These are phyloP conservation scores for Nemania diffusa DNA, from an alignment of 2,329 filamentous ascomycete genomes.

Conservation along the genomic window DNA sequence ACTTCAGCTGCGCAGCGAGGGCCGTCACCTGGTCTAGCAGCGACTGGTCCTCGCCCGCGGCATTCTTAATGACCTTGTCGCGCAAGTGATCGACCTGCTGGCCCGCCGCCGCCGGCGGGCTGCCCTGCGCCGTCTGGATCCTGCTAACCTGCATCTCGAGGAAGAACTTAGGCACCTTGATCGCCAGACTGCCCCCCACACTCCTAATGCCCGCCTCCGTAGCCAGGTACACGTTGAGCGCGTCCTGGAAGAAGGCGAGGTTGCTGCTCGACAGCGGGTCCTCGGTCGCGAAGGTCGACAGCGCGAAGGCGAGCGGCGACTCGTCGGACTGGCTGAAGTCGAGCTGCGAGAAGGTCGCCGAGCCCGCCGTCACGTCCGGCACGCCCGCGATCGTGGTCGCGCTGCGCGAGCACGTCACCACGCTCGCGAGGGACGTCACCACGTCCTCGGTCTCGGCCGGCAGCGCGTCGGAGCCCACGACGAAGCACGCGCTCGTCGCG, in stretches of 20 bases:
- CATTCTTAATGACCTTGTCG: slow-evolving; percentile 68
- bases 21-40: slow-evolving; percentile 62
- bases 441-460: slow-evolving; percentile 60
- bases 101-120: slow-evolving; percentile 61
- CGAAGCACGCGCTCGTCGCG: slow-evolving; percentile 57
- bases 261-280: slow-evolving; percentile 60
- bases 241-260: slow-evolving; percentile 62
- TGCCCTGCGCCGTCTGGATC: slow-evolving; percentile 69
- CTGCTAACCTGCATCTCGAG: slow-evolving; percentile 67
- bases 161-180: slow-evolving; percentile 74
- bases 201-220: slow-evolving; percentile 69
- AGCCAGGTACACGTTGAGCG: slow-evolving; percentile 66
- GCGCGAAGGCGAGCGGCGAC: slow-evolving; percentile 64
- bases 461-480: slow-evolving; percentile 61
- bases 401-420: slow-evolving; percentile 61
- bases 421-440: slow-evolving; percentile 55
- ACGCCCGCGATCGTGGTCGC: slow-evolving; percentile 62
- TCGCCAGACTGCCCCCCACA: slow-evolving; percentile 61
- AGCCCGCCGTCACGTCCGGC: slow-evolving; percentile 65
- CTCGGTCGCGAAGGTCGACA: slow-evolving; percentile 63
- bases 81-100: slow-evolving; percentile 66
- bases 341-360: slow-evolving; percentile 62
- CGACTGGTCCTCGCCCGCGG: slow-evolving; percentile 58
- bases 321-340: slow-evolving; percentile 64
- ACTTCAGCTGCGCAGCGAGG: slow-evolving; percentile 40